These are phyloP conservation scores for Saccharomycopsis crataegensis DNA, from an alignment of 1,139 yeast species.

Conservation along the genomic window DNA sequence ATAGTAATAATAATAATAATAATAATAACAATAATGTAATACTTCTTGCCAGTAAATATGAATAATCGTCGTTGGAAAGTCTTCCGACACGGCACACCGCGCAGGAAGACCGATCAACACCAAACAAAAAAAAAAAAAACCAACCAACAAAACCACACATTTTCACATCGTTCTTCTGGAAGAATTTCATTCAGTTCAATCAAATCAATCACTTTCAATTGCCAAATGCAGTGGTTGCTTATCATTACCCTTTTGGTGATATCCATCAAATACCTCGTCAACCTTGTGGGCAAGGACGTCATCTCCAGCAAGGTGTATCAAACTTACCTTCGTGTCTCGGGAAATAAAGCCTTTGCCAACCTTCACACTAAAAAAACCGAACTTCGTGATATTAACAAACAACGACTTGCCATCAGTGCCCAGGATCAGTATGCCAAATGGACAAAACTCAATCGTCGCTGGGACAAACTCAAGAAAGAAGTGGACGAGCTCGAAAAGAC, in stretches of 20 bases:
- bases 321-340: constrained; percentile 38
- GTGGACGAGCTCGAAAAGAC: constrained; percentile 34
- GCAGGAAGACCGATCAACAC: too few relatives aligned
- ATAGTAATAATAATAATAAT: too few relatives aligned
- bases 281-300: constrained; percentile 6
- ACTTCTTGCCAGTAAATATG: too few relatives aligned
- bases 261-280: constrained; percentile 17
- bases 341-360: constrained; percentile 29
- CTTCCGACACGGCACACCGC: too few relatives aligned
- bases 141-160: too few relatives aligned
- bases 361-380: constrained; percentile 38
- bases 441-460: constrained; percentile 81
- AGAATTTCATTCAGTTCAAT: background rate
- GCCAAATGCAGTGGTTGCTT: constrained; percentile 7
- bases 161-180: background rate
- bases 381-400: constrained; percentile 40
- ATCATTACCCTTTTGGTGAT: constrained; percentile 25
- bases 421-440: constrained; percentile 94
- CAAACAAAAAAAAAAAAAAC: too few relatives aligned
- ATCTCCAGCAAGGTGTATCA: constrained; percentile 11
- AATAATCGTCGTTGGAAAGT: too few relatives aligned
- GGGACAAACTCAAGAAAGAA: constrained; percentile 51
- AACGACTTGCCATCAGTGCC: constrained; percentile 62
- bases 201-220: background rate
- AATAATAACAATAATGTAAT: too few relatives aligned